Percentiles rank a stretch among this genome's conserved stretches.
phyloP scores from a whole-genome alignment of 2,329 filamentous ascomycete genomes.

The Neopestalotiopsis sp. region DNA sequence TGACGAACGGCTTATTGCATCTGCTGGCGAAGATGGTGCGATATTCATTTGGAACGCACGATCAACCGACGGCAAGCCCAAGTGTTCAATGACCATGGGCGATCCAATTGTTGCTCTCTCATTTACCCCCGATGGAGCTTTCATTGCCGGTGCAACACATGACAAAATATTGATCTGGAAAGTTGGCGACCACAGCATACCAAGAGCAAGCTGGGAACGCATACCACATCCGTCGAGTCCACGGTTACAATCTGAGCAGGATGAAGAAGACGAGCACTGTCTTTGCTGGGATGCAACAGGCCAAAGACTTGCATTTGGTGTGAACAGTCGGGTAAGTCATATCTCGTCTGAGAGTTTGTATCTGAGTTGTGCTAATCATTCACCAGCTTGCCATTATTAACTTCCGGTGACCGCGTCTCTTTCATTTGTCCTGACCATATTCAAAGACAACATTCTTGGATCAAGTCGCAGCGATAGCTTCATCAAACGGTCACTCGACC shows the following conservation, averaged over 20 bases:
- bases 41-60: slow-evolving; percentile 69
- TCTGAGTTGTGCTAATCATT: slow-evolving; percentile 23
- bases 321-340: slow-evolving; percentile 65
- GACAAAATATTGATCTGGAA: slow-evolving; percentile 69
- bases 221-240: slow-evolving; percentile 62
- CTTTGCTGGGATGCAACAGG: slow-evolving; percentile 68
- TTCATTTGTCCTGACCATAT: neutral
- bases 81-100: slow-evolving; percentile 66
- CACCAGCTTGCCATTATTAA: slow-evolving; percentile 56
- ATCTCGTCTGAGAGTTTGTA: neutral
- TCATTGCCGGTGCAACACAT: slow-evolving; percentile 66
- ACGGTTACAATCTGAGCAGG: slow-evolving; percentile 54
- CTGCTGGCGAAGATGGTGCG: slow-evolving; percentile 66
- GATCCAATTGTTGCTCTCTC: slow-evolving; percentile 62
- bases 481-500: neutral
- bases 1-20: slow-evolving; percentile 64
- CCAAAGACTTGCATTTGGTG: slow-evolving; percentile 67
- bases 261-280: slow-evolving; percentile 67
- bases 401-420: slow-evolving; percentile 45
- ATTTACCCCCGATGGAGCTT: slow-evolving; percentile 68
- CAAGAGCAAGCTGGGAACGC: slow-evolving; percentile 65
- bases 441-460: neutral
- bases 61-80: slow-evolving; percentile 58
- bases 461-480: neutral
- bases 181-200: slow-evolving; percentile 62